These are phyloP conservation scores for Magnolia changhungtana DNA, from an alignment of 164 flowering plant genomes.

Conservation along the genomic window DNA sequence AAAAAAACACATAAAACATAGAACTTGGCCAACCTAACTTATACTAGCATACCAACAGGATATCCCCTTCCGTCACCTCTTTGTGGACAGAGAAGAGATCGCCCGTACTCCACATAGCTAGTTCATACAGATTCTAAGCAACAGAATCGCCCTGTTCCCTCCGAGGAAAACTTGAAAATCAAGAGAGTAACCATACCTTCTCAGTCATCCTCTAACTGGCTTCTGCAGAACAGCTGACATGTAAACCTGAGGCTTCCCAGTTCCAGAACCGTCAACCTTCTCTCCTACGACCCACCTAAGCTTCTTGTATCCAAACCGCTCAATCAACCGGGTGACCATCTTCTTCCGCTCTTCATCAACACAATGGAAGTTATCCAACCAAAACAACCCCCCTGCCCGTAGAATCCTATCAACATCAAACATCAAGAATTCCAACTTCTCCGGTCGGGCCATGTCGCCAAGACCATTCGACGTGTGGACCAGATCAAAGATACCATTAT, in stretches of 20 bases:
- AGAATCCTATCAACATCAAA: conserved; percentile 84
- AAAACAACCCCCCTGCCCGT: conserved; percentile 84
- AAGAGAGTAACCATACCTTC: conserved; percentile 18
- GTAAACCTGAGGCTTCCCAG: conserved; percentile 66
- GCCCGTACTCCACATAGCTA: conserved; percentile 21
- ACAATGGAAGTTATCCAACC: conserved; percentile 86
- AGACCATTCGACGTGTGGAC: conserved; percentile 60
- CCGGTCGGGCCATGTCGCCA: conserved; percentile 57
- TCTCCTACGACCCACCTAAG: conserved; percentile 96
- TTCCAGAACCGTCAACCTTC: conserved; percentile 43
- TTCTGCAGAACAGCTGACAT: conserved; percentile 93
- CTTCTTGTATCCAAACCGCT: conserved; percentile 86
- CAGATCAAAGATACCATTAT: conserved; percentile 79
- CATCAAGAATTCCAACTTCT: conserved; percentile 92
- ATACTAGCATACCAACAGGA: conserved; percentile 1
- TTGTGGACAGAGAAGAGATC: conserved; percentile 25
- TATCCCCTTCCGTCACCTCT: conserved; percentile 14
- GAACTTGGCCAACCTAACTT: not conserved
- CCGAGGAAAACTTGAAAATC: conserved; percentile 5
- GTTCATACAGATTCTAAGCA: conserved; percentile 17
- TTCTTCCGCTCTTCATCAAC: conserved; percentile 69
- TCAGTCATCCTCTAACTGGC: conserved; percentile 62
- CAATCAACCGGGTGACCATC: conserved; percentile 66
- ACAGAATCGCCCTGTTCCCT: not conserved
- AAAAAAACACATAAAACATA: not conserved